Evolutionary conservation across 208 protist species (phyloP).

Genomic region (Balamuthia mandrillaris): DNA sequence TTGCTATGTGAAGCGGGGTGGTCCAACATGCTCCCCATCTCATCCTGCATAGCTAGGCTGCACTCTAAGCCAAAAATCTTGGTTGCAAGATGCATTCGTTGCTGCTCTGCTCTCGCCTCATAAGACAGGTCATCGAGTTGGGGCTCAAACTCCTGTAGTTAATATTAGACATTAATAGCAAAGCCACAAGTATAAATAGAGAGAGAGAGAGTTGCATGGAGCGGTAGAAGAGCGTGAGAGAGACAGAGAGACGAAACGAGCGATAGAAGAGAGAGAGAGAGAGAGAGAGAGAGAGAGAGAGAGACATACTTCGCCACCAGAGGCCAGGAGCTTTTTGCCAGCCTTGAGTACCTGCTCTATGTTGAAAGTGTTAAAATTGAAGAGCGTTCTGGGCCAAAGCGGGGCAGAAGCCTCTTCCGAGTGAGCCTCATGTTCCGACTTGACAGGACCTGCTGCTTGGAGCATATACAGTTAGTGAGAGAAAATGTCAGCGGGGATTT

Average conservation of each 20-base stretch:
- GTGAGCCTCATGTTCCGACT: no score
- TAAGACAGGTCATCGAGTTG: neutral
- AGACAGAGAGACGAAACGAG: neutral
- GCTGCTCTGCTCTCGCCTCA: neutral
- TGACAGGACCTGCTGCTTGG: no score
- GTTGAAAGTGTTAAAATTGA: conserved; percentile 62
- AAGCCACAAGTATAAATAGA: no score
- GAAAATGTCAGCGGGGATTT: no score
- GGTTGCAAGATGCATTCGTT: neutral
- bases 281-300: neutral
- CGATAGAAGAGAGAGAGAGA: neutral
- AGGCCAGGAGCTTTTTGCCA: conserved; percentile 48
- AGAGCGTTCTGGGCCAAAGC: conserved; percentile 13
- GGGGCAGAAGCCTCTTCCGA: no score
- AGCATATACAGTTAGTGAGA: no score
- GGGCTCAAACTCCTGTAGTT: no score
- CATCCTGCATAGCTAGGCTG: neutral
- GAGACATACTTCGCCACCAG: conserved; percentile 41
- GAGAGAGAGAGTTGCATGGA: no score
- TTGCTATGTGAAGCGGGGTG: neutral
- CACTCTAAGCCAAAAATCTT: neutral
- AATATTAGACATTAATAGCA: no score
- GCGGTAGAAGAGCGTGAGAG: no score
- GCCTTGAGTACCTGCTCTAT: conserved; percentile 51
- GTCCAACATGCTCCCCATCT: neutral